These are phyloP conservation scores for Oryza punctata DNA, from an alignment of 176 grass and related monocot species.

Conservation along the genomic window DNA sequence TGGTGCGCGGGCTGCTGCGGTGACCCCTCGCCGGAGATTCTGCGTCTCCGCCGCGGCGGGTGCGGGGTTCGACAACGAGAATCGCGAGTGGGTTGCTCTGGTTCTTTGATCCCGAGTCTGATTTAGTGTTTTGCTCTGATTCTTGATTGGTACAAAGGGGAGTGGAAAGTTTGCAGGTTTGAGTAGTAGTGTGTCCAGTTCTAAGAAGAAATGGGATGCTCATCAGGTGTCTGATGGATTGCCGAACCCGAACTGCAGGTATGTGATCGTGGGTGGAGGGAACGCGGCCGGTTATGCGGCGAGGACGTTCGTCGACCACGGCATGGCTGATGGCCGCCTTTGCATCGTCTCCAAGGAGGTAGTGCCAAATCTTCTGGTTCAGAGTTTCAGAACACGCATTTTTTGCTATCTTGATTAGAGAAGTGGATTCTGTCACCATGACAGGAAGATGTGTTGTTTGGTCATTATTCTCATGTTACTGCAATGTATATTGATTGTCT, in stretches of 20 bases:
- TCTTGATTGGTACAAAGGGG: not conserved
- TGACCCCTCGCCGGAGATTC: constrained; percentile 15
- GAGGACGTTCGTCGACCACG: constrained; percentile 82
- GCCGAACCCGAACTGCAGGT: constrained; percentile 43
- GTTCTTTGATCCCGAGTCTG: constrained; percentile 2
- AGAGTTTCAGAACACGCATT: not conserved
- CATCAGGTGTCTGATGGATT: not conserved
- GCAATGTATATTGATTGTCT: not conserved
- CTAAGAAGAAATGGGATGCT: not conserved
- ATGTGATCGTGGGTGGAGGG: constrained; percentile 91
- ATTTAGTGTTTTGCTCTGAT: not conserved
- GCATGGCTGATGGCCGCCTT: constrained; percentile 81
- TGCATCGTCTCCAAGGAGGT: constrained; percentile 96
- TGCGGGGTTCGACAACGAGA: constrained; percentile 59
- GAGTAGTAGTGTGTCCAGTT: not conserved
- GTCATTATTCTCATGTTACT: not conserved
- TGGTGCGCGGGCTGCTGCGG: not conserved
- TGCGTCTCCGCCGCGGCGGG: constrained; percentile 37
- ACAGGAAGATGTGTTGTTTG: not conserved
- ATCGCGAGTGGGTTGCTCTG: constrained; percentile 58
- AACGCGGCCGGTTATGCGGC: constrained; percentile 89
- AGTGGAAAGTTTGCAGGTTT: not conserved
- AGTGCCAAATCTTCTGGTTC: not conserved
- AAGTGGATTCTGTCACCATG: not conserved
- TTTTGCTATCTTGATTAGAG: constrained; percentile 1